A percentile compares a stretch with the other conserved stretches of the same genome.
phyloP scores from a whole-genome alignment of 2,329 filamentous ascomycete species.

The Penicillium sp. region DNA sequence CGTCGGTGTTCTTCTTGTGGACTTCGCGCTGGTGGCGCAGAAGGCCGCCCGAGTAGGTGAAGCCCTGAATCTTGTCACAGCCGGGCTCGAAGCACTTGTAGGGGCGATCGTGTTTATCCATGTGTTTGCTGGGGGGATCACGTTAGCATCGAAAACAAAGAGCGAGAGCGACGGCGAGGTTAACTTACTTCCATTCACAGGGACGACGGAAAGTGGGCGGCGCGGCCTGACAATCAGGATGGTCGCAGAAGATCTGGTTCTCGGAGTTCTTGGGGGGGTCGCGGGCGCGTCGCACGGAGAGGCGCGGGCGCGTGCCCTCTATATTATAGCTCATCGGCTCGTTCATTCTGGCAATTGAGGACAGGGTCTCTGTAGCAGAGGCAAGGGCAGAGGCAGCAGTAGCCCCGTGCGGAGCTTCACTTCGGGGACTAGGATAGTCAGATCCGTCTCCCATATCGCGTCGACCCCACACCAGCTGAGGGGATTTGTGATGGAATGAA shows the following conservation, averaged over 20 bases:
- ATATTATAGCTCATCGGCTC: conserved; percentile 31
- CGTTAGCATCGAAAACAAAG: conserved; percentile 20
- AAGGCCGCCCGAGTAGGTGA: conserved; percentile 91
- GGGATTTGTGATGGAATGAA: conserved; percentile 15
- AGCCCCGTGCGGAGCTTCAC: conserved; percentile 40
- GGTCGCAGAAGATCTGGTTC: conserved; percentile 75
- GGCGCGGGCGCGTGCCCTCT: conserved; percentile 39
- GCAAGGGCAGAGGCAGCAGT: conserved; percentile 34
- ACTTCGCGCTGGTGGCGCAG: conserved; percentile 90
- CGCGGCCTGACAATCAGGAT: conserved; percentile 65
- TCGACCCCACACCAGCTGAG: conserved; percentile 32
- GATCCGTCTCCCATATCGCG: conserved; percentile 42
- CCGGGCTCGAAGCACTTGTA: conserved; percentile 81
- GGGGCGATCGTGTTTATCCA: conserved; percentile 95
- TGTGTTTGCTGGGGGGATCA: conserved; percentile 70
- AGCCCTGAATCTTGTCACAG: conserved; percentile 88
- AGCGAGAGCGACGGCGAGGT: conserved; percentile 23
- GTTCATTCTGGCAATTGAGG: conserved; percentile 36
- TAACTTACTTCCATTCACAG: conserved; percentile 86
- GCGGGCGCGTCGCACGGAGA: conserved; percentile 43
- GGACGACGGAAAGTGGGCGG: conserved; percentile 70
- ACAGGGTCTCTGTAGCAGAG: conserved; percentile 34
- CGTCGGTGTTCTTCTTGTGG: conserved; percentile 83
- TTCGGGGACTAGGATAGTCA: conserved; percentile 46
- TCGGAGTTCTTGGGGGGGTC: conserved; percentile 63